Percentiles rank a stretch among this genome's conserved stretches.
phyloP scores from a whole-genome alignment of 768 basidiomycete genomes.

The Mycena haematopus region DNA sequence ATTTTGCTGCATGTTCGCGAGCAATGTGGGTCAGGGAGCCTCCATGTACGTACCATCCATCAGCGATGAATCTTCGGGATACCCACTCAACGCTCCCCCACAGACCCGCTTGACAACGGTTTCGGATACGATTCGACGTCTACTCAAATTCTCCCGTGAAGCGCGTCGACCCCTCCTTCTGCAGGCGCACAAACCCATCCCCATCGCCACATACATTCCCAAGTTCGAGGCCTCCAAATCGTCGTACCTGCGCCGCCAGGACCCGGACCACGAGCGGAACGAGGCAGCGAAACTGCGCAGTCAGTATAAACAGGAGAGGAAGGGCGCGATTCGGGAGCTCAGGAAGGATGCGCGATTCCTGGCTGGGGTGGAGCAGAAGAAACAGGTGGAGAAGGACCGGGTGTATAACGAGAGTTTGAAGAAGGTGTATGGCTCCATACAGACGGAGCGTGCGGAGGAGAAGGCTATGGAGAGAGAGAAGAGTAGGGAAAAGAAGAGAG shows the following conservation, averaged over 20 bases:
- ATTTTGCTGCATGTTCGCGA: slow-evolving; percentile 62
- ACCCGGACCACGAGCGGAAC: slow-evolving; percentile 92
- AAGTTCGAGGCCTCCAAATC: slow-evolving; percentile 86
- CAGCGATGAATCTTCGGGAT: slow-evolving; percentile 12
- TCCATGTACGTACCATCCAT: slow-evolving; percentile 58
- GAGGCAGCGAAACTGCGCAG: slow-evolving; percentile 84
- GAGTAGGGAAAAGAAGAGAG: slow-evolving; percentile 72
- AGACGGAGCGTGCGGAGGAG: slow-evolving; percentile 92
- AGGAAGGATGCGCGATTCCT: slow-evolving; percentile 96
- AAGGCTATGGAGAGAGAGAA: slow-evolving; percentile 91
- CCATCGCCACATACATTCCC: slow-evolving; percentile 91
- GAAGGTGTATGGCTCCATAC: slow-evolving; percentile 76
- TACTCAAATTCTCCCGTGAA: slow-evolving; percentile 76
- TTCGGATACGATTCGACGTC: slow-evolving; percentile 57
- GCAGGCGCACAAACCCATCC: slow-evolving; percentile 95
- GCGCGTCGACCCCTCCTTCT: slow-evolving; percentile 80
- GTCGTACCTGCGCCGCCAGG: slow-evolving; percentile 77
- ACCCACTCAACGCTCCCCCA: slow-evolving; percentile 10
- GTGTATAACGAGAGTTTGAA: slow-evolving; percentile 85
- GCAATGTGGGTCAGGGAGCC: slow-evolving; percentile 50
- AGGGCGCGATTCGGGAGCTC: slow-evolving; percentile 95
- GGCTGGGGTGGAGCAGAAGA: slow-evolving; percentile 84
- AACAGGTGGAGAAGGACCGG: slow-evolving; percentile 84
- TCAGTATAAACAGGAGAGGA: slow-evolving; percentile 93
- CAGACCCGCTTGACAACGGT: slow-evolving; percentile 57